Evolutionary conservation across 441 rosid species (phyloP).

Genomic region (Adansonia madagascariensis): DNA sequence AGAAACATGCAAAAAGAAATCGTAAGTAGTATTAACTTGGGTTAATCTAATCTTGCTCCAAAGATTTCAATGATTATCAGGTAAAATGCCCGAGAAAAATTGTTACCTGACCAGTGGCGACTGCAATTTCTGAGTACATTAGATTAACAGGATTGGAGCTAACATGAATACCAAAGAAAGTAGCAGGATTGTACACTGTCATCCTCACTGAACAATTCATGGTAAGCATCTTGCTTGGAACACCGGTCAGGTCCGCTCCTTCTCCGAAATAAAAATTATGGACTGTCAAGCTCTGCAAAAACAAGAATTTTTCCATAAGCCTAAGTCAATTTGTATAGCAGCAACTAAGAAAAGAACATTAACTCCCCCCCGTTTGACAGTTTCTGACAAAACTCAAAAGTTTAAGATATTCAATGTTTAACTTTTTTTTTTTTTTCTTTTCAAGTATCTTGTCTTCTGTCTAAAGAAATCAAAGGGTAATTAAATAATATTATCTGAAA

Average conservation of each 20-base stretch:
- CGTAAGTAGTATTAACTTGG: neutral
- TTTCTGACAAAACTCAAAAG: neutral
- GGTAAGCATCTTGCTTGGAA: constrained; percentile 58
- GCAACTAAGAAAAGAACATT: constrained; percentile 3
- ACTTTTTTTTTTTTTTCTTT: neutral
- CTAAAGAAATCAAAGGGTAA: constrained; percentile 12
- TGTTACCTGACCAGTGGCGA: constrained; percentile 48
- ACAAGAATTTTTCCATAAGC: neutral
- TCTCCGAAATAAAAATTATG: constrained; percentile 54
- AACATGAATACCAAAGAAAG: constrained; percentile 63
- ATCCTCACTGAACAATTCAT: constrained; percentile 47
- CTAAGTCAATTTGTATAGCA: neutral
- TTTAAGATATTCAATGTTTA: too few species aligned
- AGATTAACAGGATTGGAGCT: constrained; percentile 44
- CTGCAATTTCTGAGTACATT: constrained; percentile 47
- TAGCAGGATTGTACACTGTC: constrained; percentile 55
- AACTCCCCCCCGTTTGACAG: neutral
- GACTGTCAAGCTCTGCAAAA: constrained; percentile 47
- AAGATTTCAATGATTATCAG: neutral
- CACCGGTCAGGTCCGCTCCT: constrained; percentile 57
- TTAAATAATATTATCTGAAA: constrained; percentile 15
- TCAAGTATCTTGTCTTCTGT: neutral
- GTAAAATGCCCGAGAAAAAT: constrained; percentile 3
- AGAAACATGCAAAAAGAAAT: neutral
- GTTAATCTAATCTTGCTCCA: neutral